Conservation (phyloP, 805 yeast species). For the Isabelozyma rhagii region DNA sequence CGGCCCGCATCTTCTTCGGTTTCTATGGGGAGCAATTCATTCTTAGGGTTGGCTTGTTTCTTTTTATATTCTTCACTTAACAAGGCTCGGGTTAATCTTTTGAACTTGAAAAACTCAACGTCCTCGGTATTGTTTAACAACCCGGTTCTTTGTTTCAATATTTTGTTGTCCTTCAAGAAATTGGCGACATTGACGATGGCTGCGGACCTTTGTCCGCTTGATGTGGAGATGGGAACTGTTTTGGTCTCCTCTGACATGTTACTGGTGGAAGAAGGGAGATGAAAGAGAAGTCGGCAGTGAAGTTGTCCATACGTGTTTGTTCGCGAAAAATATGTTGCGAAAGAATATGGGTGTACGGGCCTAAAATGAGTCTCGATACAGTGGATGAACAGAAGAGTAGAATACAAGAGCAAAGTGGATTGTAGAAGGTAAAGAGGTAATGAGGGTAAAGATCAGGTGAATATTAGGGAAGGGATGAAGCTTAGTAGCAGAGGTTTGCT, state of each 20-base stretch:
- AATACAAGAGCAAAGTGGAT: no score
- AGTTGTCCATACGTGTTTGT: background rate
- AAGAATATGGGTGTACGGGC: background rate
- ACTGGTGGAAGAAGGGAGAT: background rate
- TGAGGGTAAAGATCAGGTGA: no score
- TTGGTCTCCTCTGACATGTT: background rate
- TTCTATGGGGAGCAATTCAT: conserved; percentile 40
- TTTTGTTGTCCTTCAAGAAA: conserved; percentile 59
- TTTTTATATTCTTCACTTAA: conserved; percentile 65
- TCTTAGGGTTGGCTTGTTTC: conserved; percentile 45
- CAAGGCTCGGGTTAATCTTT: conserved; percentile 78
- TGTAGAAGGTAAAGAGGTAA: no score
- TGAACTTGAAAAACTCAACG: conserved; percentile 81
- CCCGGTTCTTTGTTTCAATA: conserved; percentile 82
- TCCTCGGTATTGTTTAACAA: conserved; percentile 63
- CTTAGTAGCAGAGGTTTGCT: no score
- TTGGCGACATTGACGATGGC: conserved; percentile 68
- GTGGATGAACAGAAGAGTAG: no score
- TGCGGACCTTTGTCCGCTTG: conserved; percentile 33
- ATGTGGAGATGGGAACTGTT: background rate
- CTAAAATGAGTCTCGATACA: no score
- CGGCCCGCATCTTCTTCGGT: conserved; percentile 57
- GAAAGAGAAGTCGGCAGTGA: background rate
- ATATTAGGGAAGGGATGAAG: no score
- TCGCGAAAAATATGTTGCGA: background rate